phyloP scores from a whole-genome alignment of 768 basidiomycete genomes.

The Pulveroboletus sp. region DNA sequence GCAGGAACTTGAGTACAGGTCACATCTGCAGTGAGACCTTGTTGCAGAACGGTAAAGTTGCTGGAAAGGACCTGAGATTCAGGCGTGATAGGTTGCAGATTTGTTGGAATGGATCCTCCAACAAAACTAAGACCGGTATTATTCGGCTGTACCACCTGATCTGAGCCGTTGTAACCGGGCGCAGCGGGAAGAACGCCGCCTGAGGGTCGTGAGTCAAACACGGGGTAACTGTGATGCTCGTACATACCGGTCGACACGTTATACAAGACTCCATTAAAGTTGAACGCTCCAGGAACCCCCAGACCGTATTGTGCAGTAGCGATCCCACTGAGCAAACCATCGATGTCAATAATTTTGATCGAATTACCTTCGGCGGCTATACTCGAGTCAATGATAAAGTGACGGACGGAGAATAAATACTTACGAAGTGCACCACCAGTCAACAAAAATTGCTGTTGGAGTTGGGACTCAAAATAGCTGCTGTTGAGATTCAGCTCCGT shows the following conservation, averaged over 20 bases:
- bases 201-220: background rate
- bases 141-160: background rate
- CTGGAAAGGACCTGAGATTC: no score
- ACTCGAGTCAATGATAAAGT: no score
- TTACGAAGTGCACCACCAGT: no score
- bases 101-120: no score
- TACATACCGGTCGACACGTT: slow-evolving; percentile 5
- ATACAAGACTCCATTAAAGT: slow-evolving; percentile 7
- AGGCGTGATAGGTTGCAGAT: no score
- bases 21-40: slow-evolving; percentile 10
- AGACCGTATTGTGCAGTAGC: slow-evolving; percentile 2
- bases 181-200: background rate
- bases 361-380: background rate
- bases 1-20: background rate
- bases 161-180: no score
- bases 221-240: no score
- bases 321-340: slow-evolving; percentile 8
- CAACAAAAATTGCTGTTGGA: background rate
- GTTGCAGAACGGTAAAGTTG: slow-evolving; percentile 1
- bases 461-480: background rate
- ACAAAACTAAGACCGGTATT: background rate
- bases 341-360: slow-evolving; percentile 5
- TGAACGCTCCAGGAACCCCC: background rate
- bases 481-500: slow-evolving; percentile 5
- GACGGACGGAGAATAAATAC: no score